Evolutionary conservation across 2,329 filamentous ascomycete genomes (phyloP), one percentile per base, ranked within the genome.

Genomic region (Xylariaceae sp.): DNA sequence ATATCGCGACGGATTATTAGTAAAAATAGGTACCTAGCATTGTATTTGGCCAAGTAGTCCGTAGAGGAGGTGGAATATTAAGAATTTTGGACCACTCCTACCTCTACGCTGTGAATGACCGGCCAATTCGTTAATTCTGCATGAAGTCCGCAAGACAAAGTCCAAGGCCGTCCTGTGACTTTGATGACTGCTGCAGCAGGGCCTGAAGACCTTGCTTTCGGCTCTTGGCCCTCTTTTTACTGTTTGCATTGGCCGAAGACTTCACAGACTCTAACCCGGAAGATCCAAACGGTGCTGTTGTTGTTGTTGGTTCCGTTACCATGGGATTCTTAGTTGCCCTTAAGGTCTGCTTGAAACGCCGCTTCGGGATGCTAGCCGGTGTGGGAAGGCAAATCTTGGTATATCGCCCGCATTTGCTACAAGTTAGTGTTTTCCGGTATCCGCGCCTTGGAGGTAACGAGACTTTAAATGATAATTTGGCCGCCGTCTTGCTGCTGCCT

Each of bases 161-260:
- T 16, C 71, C 72, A 42, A 74, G 65, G 2, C 73, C 70, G 30
- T 62, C 64, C 40, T 63, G 63, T 10, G 65, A 53, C 15, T 63
- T 72, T 10, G 72, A 63, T 4, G 71, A 63, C 59, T 81, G 80
- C 45, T 77, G 76, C n/a, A 88, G 72, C 39, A 88, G 67, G 47
- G 84, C 83, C 65, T 86, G 81, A n/a, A 88, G 72, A 1, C 82
- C 83, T 32, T 81, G 80, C 68, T 86, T 88, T 55, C 83, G 75
- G 56, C 73, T 80, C 70, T 84, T 87, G 30, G 84, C 80, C 47
- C 83, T 76, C 71, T 85, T 86, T 70, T 83, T 85, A 71, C 80
- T 85, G 69, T 71, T 81, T 7, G 80, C 77, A 64, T 80, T 84
- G 32, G 77, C 71, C 1, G 76, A 73, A 15, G 61, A 42, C 39